phyloP scores from a whole-genome alignment of 257 asterid species.

The Leptodermis oblonga region DNA sequence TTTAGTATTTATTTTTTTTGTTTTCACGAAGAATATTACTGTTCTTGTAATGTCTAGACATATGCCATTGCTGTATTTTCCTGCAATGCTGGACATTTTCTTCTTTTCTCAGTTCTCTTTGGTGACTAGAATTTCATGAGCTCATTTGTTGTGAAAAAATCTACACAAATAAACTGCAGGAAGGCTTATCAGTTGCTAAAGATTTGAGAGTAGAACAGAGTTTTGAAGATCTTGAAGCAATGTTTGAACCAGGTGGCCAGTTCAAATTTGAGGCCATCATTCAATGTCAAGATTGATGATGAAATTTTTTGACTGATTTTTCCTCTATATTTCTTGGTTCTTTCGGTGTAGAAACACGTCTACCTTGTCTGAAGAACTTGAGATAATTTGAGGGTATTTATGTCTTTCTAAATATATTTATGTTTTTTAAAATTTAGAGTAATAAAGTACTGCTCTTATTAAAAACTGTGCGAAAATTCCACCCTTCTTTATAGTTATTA shows the following conservation, averaged over 20 bases:
- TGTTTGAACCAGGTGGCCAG: constrained; percentile 31
- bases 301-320: constrained; percentile 7
- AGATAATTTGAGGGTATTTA: no score
- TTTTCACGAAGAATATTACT: background rate
- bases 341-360: no score
- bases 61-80: background rate
- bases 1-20: no score
- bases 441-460: no score
- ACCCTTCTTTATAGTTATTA: no score
- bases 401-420: no score
- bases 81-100: background rate
- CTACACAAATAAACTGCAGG: constrained; percentile 25
- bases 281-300: constrained; percentile 19
- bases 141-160: background rate
- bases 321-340: background rate
- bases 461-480: no score
- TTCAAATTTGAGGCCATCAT: constrained; percentile 38
- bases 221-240: constrained; percentile 46
- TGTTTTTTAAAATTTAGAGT: no score
- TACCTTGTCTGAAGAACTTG: no score
- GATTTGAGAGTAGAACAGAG: constrained; percentile 39
- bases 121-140: background rate
- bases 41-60: background rate
- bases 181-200: constrained; percentile 28
- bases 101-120: background rate